Evolutionary conservation across 2,329 filamentous ascomycete genomes (phyloP).

Genomic region (Calonectria pteridis): DNA sequence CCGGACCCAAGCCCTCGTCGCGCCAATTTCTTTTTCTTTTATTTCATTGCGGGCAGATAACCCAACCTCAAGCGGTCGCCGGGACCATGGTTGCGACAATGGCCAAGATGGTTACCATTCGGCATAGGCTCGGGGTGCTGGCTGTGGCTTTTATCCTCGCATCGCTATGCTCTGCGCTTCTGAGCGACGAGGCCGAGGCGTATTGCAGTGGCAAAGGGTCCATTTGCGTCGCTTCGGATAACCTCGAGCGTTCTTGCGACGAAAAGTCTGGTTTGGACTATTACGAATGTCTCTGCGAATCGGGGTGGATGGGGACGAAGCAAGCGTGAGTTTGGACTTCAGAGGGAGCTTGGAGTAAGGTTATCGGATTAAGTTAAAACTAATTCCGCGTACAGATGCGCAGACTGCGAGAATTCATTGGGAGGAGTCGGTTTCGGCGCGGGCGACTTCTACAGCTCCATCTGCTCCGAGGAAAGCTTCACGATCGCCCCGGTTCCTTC

Average conservation of each 20-base stretch:
- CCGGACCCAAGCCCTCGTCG: background rate
- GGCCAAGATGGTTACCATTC: background rate
- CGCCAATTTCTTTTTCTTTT: background rate
- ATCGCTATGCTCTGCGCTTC: constrained; percentile 11
- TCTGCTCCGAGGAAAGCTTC: constrained; percentile 17
- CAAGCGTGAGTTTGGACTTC: constrained; percentile 25
- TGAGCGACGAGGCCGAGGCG: constrained; percentile 27
- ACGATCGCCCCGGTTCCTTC: constrained; percentile 26
- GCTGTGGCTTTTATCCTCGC: constrained; percentile 18
- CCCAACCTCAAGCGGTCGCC: background rate
- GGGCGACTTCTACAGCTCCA: background rate
- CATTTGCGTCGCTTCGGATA: constrained; percentile 29
- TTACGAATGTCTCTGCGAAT: constrained; percentile 29
- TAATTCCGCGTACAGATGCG: constrained; percentile 15
- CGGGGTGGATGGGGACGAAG: constrained; percentile 28
- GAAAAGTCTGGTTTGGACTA: constrained; percentile 27
- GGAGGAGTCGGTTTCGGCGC: constrained; percentile 14
- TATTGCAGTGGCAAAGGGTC: constrained; percentile 33
- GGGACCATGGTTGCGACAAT: background rate
- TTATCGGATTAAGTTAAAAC: background rate
- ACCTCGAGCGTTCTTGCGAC: constrained; percentile 24
- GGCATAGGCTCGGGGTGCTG: background rate
- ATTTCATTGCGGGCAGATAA: background rate
- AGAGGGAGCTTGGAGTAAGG: background rate
- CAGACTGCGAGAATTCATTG: constrained; percentile 20